These are phyloP conservation scores for Apiospora rasikravindrae DNA, from an alignment of 2,329 filamentous ascomycete genomes.

Conservation along the genomic window DNA sequence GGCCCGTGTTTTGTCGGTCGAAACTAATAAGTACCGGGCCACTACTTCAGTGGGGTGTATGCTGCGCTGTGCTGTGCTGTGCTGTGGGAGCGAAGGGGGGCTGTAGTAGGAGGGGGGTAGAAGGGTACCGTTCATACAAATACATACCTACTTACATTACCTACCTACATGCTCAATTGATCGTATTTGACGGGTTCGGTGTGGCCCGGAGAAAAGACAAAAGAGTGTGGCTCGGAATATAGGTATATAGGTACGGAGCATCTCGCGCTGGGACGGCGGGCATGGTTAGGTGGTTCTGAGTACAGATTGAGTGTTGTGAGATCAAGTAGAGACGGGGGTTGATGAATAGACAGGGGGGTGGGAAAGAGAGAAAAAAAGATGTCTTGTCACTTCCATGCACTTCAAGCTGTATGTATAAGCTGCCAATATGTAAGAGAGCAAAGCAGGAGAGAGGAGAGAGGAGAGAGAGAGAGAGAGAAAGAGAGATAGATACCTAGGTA, in stretches of 20 bases:
- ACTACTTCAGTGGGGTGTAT: conserved; percentile 1
- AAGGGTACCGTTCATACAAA: neutral
- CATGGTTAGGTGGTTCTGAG: neutral
- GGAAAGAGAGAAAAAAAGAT: neutral
- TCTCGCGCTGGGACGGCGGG: neutral
- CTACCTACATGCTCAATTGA: neutral
- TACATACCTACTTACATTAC: neutral
- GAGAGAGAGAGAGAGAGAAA: too few relatives aligned
- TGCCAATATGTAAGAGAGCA: neutral
- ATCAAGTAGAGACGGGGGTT: neutral
- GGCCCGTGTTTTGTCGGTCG: conserved; percentile 19
- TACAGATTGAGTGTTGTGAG: conserved; percentile 14
- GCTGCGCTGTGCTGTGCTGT: neutral
- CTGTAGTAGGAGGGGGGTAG: neutral
- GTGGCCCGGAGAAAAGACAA: neutral
- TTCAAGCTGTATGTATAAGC: neutral
- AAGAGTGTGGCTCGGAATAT: neutral
- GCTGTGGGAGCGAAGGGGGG: neutral
- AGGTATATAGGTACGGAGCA: neutral
- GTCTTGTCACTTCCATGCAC: conserved; percentile 9
- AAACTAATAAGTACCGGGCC: conserved; percentile 8
- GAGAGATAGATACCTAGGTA: too few relatives aligned
- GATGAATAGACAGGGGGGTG: neutral
- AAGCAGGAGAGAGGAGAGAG: neutral
- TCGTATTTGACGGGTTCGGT: neutral